A percentile compares a stretch with the other conserved stretches of the same genome.
These are phyloP conservation scores for Kurtzmaniella natalensis DNA, from an alignment of 1,139 yeast genomes.

Conservation along the genomic window DNA sequence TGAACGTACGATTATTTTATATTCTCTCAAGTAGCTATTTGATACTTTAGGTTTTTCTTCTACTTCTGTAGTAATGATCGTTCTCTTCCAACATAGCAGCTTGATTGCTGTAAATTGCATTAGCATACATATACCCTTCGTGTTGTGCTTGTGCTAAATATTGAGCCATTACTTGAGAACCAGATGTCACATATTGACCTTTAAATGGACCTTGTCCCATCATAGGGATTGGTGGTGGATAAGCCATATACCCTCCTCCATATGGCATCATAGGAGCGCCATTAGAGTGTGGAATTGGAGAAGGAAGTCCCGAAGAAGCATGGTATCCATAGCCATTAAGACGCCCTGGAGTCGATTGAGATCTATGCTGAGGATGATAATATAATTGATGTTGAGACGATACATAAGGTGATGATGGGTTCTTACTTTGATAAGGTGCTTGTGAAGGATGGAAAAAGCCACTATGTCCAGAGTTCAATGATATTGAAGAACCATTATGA, in stretches of 20 bases:
- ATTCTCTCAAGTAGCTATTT: too few relatives aligned
- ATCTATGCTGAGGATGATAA: constrained; percentile 9
- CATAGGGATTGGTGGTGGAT: constrained; percentile 2
- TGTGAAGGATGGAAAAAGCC: constrained; percentile 9
- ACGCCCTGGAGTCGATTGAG: constrained; percentile 5
- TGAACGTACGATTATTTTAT: too few relatives aligned
- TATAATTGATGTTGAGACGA: constrained; percentile 16
- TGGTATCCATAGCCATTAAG: neutral
- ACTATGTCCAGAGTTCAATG: constrained; percentile 19
- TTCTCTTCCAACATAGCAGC: constrained; percentile 12
- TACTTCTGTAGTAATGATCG: constrained; percentile 3
- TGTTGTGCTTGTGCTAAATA: constrained; percentile 69
- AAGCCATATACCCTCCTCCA: neutral
- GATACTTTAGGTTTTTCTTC: too few relatives aligned
- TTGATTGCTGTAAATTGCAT: constrained; percentile 35
- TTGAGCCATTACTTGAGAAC: constrained; percentile 75
- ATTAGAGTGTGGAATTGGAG: neutral
- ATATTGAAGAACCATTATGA: constrained; percentile 22
- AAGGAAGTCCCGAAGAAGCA: neutral
- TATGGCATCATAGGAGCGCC: neutral
- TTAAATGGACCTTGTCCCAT: constrained; percentile 1
- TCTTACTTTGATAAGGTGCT: constrained; percentile 7
- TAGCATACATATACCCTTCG: constrained; percentile 54
- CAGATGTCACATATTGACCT: constrained; percentile 41
- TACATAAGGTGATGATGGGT: constrained; percentile 15